Evolutionary conservation across 805 yeast species (phyloP).

Genomic region (Metschnikowia arizonensis): DNA sequence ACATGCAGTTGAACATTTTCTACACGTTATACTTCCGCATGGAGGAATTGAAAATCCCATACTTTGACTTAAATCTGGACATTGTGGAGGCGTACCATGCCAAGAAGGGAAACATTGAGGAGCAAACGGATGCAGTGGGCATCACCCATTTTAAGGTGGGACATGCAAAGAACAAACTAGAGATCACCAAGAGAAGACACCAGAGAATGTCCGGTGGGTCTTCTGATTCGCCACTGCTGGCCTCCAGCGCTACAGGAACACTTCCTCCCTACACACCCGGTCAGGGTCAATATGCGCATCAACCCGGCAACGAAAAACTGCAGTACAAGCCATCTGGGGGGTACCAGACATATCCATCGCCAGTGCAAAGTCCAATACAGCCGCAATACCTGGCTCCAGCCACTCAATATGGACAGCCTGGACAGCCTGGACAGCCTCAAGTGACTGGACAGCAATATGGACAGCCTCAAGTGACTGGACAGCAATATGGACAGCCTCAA

Average conservation of each 20-base stretch:
- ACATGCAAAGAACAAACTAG: constrained; percentile 80
- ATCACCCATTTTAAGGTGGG: constrained; percentile 87
- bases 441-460: constrained; percentile 21
- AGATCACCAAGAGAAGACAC: constrained; percentile 73
- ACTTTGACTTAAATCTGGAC: constrained; percentile 82
- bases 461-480: too few relatives aligned
- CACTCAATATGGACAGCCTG: constrained; percentile 23
- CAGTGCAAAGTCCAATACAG: constrained; percentile 17
- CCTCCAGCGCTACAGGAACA: constrained; percentile 22
- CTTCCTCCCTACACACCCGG: constrained; percentile 38
- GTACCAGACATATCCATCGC: constrained; percentile 12
- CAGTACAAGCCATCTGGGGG: constrained; percentile 7
- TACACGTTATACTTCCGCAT: constrained; percentile 86
- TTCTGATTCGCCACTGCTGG: constrained; percentile 20
- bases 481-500: too few relatives aligned
- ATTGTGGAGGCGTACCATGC: constrained; percentile 71
- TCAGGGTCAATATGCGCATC: constrained; percentile 18
- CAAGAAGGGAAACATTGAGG: constrained; percentile 90
- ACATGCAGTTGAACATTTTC: constrained; percentile 95
- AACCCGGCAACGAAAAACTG: constrained; percentile 16
- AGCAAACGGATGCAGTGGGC: constrained; percentile 83
- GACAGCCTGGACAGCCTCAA: too few relatives aligned
- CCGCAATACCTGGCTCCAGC: constrained; percentile 8
- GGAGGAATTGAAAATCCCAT: constrained; percentile 96
- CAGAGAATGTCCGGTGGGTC: constrained; percentile 40